Evolutionary conservation across 2,329 filamentous ascomycete genomes (phyloP), one percentile per base, ranked within the genome.

Genomic region (Calonectria hongkongensis): DNA sequence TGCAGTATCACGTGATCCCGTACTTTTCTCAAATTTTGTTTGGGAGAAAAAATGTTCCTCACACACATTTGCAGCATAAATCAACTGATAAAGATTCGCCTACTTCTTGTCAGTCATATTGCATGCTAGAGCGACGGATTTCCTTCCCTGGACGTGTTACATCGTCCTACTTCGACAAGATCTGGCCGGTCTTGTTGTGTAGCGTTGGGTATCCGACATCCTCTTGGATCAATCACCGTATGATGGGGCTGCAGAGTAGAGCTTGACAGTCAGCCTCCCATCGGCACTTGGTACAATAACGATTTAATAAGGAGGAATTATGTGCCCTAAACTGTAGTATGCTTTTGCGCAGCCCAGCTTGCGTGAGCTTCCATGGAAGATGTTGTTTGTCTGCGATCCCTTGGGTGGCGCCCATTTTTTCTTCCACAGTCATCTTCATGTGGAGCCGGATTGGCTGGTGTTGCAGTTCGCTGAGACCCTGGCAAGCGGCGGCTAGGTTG

Each of bases 91-190:
- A 84, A 81, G 83, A 89, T 79, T 85, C 83, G 70, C 82, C 70
- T 84, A 90, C 87, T 89, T 85, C 81, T 83, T 85, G 80, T 86
- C 86, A 89, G 89, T 91, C 89, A 91, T 89, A 90, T 89, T 89
- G 83, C 84, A 87, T 90, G 89, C 89, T 80, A 91, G 88, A 91
- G 72, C 73, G 86, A 89, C 75, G 80, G 82, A 78, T 71, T 74
- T 72, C 74, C 77, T 73, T 77, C 74, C 72, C 78, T 78, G 74
- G 75, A 73, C 74, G 65, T 69, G 67, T 76, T 79, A 78, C 74
- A 76, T 73, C 74, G 65, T 69, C 67, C 75, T 68, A 73, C 65
- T 67, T 48, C 72, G 75, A 71, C 71, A 71, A 75, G 76, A 75
- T 70, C 45, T 41, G 45, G 36, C 50, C 56, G 76, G 73, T 82